A percentile compares a stretch with the other conserved stretches of the same genome.
phyloP scores from a whole-genome alignment of 2,329 filamentous ascomycete genomes.

The Sphaerulina musiva region DNA sequence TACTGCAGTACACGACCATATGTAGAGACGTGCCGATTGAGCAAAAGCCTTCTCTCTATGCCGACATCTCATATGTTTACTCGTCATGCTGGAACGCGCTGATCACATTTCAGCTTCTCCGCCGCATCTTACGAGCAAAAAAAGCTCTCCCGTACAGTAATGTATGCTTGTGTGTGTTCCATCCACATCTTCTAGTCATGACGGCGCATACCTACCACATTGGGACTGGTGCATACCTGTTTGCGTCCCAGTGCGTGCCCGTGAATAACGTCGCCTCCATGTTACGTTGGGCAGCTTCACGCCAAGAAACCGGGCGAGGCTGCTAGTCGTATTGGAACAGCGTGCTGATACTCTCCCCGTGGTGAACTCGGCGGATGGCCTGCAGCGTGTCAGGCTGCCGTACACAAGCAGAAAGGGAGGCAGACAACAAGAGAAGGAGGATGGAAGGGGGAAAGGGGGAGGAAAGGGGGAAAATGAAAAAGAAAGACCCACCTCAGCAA shows the following conservation, averaged over 20 bases:
- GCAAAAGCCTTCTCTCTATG: too few species aligned
- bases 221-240: neutral
- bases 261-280: slow-evolving; percentile 2
- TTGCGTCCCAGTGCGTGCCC: neutral
- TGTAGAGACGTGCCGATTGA: too few species aligned
- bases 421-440: neutral
- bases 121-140: too few species aligned
- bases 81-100: too few species aligned
- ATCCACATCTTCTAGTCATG: too few species aligned
- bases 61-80: too few species aligned
- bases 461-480: neutral
- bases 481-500: slow-evolving; percentile 62
- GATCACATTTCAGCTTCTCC: too few species aligned
- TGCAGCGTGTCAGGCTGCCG: slow-evolving; percentile 25
- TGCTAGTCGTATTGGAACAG: slow-evolving; percentile 75
- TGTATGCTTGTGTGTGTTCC: too few species aligned
- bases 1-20: too few species aligned
- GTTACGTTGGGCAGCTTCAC: slow-evolving; percentile 1
- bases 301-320: slow-evolving; percentile 10
- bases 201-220: neutral
- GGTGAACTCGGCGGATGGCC: slow-evolving; percentile 90
- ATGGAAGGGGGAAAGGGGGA: slow-evolving; percentile 17
- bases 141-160: too few species aligned
- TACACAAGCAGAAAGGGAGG: neutral
- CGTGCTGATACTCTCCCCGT: slow-evolving; percentile 95